Base-by-base conservation (phyloP, 306 rosid genomes). In the Phaseolus lunatus region DNA sequence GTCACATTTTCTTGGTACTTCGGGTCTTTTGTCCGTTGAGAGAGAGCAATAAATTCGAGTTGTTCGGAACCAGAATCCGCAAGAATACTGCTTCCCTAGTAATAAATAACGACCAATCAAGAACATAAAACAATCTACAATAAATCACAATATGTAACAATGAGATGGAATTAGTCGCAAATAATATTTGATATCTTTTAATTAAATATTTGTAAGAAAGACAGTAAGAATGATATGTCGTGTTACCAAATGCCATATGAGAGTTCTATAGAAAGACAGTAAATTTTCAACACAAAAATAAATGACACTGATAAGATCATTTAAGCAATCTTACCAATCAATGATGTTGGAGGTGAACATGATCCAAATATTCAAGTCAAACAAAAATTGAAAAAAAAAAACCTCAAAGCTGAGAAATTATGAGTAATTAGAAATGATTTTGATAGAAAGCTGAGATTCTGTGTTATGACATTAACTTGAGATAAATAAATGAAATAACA, bases 1-100 rank as follows among this genome's bases (percentile, higher is more conserved):
- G 59, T 66, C 63, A 96, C 99, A 96, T 82, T 92, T 79, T 81
- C 82, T 80, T 84, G 94, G 84, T 96, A 96, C 84, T 92, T 96
- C 10, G 85, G 93, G 45, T 92, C 98, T 43, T 90, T 96, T 37
- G 97, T 92, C 77, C 99, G 87, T 79, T 96, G 96, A 78, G 99
- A 92, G 70, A 96, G 92, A 83, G 96, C 95, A 57, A 96, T 96
- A 75, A 92, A 96, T 84, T 96, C 99, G 75, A 96, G 94, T 87
- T 96, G 99, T 83, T 96, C 99, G 54, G 99, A 91, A 74, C 92
- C 98, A 68, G 99, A 86, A 91, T 96, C 98, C 24, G 98, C 99
- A 67, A 96, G 91, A 77, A 96, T 81, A 80, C 98, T 92, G 73
- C 78, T 79, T 76, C 98, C 99, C 99, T 96, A 83, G 73, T 71